Conservation (phyloP, 202 grass and related monocot species). For the Eragrostis tef region DNA sequence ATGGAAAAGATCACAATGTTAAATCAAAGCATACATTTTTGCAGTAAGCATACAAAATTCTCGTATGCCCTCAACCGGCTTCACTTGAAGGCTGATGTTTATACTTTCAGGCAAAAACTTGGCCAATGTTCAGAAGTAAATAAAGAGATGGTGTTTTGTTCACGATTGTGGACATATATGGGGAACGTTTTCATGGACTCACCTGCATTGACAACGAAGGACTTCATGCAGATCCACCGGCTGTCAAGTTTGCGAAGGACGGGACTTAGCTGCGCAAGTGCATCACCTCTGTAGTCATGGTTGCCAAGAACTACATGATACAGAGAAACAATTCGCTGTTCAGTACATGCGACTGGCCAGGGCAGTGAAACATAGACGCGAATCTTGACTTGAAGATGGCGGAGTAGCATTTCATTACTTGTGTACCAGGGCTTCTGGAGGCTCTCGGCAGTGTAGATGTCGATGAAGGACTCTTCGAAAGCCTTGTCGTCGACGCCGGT, state of each 20-base stretch:
- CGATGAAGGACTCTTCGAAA: constrained; percentile 63
- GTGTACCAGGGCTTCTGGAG: constrained; percentile 68
- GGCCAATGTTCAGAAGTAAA: no score
- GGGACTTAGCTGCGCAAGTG: constrained; percentile 52
- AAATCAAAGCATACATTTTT: no score
- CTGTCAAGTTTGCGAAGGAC: constrained; percentile 51
- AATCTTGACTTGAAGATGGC: no score
- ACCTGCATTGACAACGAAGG: constrained; percentile 67
- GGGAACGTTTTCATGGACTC: not conserved
- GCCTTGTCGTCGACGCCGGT: constrained; percentile 52
- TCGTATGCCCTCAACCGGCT: not conserved
- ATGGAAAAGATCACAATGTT: not conserved
- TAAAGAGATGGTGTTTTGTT: no score
- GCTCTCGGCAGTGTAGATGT: constrained; percentile 66
- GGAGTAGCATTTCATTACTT: constrained; percentile 29
- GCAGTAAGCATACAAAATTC: no score
- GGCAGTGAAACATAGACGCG: not conserved
- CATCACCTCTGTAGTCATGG: constrained; percentile 70
- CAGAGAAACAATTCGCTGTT: not conserved
- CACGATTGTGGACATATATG: no score
- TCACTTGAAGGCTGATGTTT: not conserved
- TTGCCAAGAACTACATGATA: constrained; percentile 63
- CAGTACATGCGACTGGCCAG: no score
- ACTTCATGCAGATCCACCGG: constrained; percentile 66
- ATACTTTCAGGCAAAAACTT: no score